phyloP scores from a whole-genome alignment of 202 grass and related monocot species.

The Tripidium arundinaceum region DNA sequence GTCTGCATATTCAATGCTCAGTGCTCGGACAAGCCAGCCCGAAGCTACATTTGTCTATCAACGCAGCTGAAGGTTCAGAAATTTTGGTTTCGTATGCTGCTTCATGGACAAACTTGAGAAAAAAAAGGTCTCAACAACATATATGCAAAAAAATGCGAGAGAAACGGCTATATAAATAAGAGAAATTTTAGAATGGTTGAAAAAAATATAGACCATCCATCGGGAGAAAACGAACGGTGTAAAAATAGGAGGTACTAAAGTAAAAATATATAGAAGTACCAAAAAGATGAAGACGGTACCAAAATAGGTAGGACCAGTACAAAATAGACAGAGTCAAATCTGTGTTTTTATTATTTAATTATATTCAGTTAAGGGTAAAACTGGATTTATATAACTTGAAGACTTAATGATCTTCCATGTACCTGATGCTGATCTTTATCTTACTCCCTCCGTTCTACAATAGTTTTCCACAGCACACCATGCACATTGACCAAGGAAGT shows the following conservation, averaged over 20 bases:
- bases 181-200: too few relatives aligned
- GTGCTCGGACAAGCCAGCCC: background rate
- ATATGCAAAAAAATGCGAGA: too few relatives aligned
- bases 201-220: too few relatives aligned
- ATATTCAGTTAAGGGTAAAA: too few relatives aligned
- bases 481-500: background rate
- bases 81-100: background rate
- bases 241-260: too few relatives aligned
- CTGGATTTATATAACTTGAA: conserved; percentile 8
- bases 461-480: background rate
- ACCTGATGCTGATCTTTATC: background rate
- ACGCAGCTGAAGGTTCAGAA: background rate
- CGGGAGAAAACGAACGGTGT: too few relatives aligned
- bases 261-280: too few relatives aligned
- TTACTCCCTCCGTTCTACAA: background rate
- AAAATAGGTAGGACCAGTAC: too few relatives aligned
- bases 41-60: background rate
- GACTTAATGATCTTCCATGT: background rate
- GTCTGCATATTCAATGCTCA: background rate
- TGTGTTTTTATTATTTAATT: too few relatives aligned
- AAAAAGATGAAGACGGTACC: too few relatives aligned
- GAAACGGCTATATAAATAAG: too few relatives aligned
- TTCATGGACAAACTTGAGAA: background rate
- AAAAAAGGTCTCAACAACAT: background rate
- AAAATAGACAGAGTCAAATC: too few relatives aligned